Conservation (phyloP, 1,284 basidiomycete genomes). For the Ceratobasidium theobromae region DNA sequence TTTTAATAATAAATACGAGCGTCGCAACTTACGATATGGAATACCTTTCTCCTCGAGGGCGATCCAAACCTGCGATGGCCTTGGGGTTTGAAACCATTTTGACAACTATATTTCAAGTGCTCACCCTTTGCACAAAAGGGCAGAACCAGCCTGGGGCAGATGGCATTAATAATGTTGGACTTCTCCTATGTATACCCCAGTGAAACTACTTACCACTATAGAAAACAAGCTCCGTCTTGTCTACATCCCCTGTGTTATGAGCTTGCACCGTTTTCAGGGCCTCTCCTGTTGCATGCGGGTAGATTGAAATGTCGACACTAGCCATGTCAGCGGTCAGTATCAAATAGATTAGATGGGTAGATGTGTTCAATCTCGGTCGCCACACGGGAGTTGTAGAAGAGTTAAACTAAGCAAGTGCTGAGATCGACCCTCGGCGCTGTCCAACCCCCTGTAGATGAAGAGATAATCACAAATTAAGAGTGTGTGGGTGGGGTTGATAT, state of each 20-base stretch:
- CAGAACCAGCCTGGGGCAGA: constrained; percentile 26
- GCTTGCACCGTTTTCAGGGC: constrained; percentile 21
- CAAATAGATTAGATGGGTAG: neutral
- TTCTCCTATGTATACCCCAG: neutral
- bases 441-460: too few relatives aligned
- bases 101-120: neutral
- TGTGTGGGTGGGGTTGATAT: neutral
- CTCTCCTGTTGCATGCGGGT: constrained; percentile 21
- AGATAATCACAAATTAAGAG: too few relatives aligned
- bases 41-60: constrained; percentile 30
- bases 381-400: too few relatives aligned
- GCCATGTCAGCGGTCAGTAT: neutral
- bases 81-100: neutral
- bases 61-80: constrained; percentile 13
- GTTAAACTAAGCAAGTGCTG: too few relatives aligned
- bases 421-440: too few relatives aligned
- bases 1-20: neutral
- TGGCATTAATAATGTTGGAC: neutral
- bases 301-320: constrained; percentile 20
- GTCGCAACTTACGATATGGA: constrained; percentile 16
- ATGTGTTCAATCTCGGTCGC: neutral
- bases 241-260: constrained; percentile 23
- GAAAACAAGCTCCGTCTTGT: constrained; percentile 21
- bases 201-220: constrained; percentile 16
- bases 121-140: constrained; percentile 28